Conservation (phyloP, 306 rosid species). For the Ceratonia siliqua region DNA sequence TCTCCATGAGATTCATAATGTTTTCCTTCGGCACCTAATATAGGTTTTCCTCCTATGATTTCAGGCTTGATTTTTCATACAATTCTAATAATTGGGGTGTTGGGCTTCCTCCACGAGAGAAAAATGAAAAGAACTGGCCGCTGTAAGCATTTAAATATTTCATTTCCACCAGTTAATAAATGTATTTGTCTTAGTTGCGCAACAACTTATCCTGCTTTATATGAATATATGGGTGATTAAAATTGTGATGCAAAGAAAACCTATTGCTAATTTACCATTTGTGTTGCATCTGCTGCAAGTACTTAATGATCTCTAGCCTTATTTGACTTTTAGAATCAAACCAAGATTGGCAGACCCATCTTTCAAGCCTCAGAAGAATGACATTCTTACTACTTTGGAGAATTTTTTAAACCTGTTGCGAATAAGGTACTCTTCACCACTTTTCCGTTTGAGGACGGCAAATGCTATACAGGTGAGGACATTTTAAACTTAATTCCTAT, state of each 20-base stretch:
- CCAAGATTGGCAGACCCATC: conserved; percentile 88
- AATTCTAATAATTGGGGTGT: conserved; percentile 89
- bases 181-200: not conserved
- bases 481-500: conserved; percentile 19
- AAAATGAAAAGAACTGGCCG: conserved; percentile 84
- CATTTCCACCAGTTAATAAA: conserved; percentile 3
- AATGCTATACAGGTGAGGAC: conserved; percentile 79
- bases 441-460: conserved; percentile 80
- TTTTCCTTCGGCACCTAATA: conserved; percentile 25
- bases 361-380: conserved; percentile 71
- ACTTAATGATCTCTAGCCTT: conserved; percentile 17
- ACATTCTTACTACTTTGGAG: conserved; percentile 65
- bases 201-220: not conserved
- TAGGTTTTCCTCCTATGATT: conserved; percentile 27
- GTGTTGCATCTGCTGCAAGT: conserved; percentile 11
- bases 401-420: conserved; percentile 65
- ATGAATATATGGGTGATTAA: conserved; percentile 1
- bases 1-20: conserved; percentile 16
- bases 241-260: conserved; percentile 18
- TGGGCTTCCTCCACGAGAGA: conserved; percentile 89
- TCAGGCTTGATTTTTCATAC: conserved; percentile 88
- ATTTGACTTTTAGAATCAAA: conserved; percentile 58
- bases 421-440: conserved; percentile 94
- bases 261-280: conserved; percentile 25
- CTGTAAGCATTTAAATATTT: conserved; percentile 56